Evolutionary conservation across 2,329 filamentous ascomycete species (phyloP).

Genomic region (Botrytis paeoniae): DNA sequence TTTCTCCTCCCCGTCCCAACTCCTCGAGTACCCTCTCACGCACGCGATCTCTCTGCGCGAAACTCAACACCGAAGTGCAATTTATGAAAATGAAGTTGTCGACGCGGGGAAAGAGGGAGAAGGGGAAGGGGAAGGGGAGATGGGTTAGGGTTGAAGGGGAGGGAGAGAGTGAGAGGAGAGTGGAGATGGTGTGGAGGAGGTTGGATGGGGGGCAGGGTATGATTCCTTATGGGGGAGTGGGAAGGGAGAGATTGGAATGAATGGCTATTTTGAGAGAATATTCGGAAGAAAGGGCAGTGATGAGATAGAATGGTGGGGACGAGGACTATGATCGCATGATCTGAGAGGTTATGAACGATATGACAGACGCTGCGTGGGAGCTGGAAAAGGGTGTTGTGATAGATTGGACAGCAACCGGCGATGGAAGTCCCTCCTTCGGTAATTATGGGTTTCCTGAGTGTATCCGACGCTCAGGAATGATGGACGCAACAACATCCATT

Average conservation of each 20-base stretch:
- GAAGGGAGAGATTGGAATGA: slow-evolving; percentile 17
- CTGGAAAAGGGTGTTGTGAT: neutral
- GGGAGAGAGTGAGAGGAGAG: slow-evolving; percentile 6
- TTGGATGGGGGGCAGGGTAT: slow-evolving; percentile 14
- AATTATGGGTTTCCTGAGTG: neutral
- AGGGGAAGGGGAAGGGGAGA: neutral
- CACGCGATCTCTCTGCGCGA: slow-evolving; percentile 11
- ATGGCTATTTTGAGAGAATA: neutral
- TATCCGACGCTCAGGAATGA: neutral
- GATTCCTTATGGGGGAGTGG: slow-evolving; percentile 17
- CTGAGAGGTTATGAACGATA: neutral
- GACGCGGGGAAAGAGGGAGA: neutral
- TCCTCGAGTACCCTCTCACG: neutral
- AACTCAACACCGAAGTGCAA: slow-evolving; percentile 15
- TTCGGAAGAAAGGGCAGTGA: accelerated
- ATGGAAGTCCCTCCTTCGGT: neutral
- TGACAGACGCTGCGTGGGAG: neutral
- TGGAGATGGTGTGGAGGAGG: slow-evolving; percentile 19
- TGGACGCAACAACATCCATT: neutral
- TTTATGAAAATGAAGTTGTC: neutral
- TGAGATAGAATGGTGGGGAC: neutral
- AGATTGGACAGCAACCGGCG: neutral
- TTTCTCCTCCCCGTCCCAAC: neutral
- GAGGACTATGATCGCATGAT: neutral
- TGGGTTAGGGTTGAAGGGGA: slow-evolving; percentile 18